Evolutionary conservation across 148 eudicot genomes (phyloP).

Genomic region (Heliamphora exappendiculata): DNA sequence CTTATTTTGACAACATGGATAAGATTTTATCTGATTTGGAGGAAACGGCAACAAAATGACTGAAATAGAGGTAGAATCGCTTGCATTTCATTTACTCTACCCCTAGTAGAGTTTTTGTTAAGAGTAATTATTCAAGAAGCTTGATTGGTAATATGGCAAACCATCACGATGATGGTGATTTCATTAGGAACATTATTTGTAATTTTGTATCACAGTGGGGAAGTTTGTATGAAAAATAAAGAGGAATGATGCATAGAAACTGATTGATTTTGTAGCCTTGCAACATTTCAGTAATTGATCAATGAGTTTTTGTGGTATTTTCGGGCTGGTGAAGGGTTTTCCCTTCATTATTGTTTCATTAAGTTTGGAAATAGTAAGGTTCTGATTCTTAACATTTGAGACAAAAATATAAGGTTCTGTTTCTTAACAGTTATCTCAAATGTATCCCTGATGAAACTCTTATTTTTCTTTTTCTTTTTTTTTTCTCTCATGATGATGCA

Average conservation of each 20-base stretch:
- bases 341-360: too few species aligned
- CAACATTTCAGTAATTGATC: not conserved
- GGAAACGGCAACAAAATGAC: constrained; percentile 18
- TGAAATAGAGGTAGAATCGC: not conserved
- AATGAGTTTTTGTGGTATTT: not conserved
- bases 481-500: not conserved
- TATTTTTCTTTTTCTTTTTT: too few species aligned
- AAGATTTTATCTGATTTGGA: constrained; percentile 48
- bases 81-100: not conserved
- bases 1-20: constrained; percentile 55
- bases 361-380: too few species aligned
- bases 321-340: not conserved
- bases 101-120: not conserved
- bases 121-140: not conserved
- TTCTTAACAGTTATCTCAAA: not conserved
- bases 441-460: not conserved
- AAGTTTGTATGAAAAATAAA: constrained; percentile 9
- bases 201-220: not conserved
- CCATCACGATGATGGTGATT: not conserved
- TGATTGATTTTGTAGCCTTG: constrained; percentile 19
- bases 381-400: too few species aligned
- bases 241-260: not conserved
- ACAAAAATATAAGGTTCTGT: too few species aligned
- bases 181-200: not conserved
- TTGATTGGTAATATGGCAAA: not conserved